A percentile compares a stretch with the other conserved stretches of the same genome.
phyloP scores from a whole-genome alignment of 2,329 filamentous ascomycete species.

The Diatrype stigma region DNA sequence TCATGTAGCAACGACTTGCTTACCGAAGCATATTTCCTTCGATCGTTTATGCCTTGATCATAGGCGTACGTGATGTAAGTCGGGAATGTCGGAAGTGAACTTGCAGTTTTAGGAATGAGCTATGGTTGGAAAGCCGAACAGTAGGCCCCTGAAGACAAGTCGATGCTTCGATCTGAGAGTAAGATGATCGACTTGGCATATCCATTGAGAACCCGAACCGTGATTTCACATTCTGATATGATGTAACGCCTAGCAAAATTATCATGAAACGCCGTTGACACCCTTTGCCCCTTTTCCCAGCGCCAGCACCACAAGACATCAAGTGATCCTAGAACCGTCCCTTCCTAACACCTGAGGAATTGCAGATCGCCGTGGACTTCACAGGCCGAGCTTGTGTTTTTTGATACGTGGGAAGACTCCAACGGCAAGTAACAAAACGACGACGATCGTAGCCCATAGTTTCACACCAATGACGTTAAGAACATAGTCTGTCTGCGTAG shows the following conservation, averaged over 20 bases:
- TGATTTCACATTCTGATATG: no score
- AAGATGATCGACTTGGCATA: no score
- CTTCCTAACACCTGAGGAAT: not conserved
- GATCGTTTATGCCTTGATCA: no score
- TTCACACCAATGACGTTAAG: slow-evolving; percentile 64
- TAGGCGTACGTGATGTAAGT: no score
- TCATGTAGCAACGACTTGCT: no score
- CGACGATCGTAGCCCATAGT: slow-evolving; percentile 70
- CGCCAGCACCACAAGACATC: no score
- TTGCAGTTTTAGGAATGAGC: slow-evolving; percentile 3
- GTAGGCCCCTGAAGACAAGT: no score
- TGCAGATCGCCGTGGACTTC: not conserved
- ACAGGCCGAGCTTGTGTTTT: slow-evolving; percentile 71
- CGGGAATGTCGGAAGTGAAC: slow-evolving; percentile 13
- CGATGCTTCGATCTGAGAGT: no score
- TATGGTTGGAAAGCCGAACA: not conserved
- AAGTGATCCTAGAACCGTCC: not conserved
- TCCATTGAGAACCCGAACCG: no score
- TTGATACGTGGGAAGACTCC: slow-evolving; percentile 78
- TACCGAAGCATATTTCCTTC: no score
- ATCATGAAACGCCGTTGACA: not conserved
- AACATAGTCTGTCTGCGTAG: slow-evolving; percentile 74
- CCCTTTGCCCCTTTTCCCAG: not conserved
- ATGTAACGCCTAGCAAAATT: not conserved
- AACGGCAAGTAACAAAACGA: slow-evolving; percentile 59